These are phyloP conservation scores for Corylus avellana DNA, from an alignment of 306 rosid species.

Conservation along the genomic window DNA sequence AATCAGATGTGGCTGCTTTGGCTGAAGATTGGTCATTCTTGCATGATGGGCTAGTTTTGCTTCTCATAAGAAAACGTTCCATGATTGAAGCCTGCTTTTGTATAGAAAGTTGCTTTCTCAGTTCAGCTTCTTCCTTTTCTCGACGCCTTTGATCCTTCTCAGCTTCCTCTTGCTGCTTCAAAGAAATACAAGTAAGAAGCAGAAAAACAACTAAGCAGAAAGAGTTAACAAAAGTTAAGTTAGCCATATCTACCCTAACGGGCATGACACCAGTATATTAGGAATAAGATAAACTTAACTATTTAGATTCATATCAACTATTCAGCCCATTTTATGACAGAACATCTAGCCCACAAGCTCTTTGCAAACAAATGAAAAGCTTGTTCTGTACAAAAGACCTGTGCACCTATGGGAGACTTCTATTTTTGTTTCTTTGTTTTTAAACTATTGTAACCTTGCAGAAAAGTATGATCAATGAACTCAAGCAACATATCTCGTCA, in stretches of 20 bases:
- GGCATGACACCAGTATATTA: background rate
- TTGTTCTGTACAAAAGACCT: background rate
- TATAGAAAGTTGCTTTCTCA: slow-evolving; percentile 59
- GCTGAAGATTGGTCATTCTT: slow-evolving; percentile 40
- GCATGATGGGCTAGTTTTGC: slow-evolving; percentile 42
- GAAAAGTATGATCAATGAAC: background rate
- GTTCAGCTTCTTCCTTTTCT: slow-evolving; percentile 78
- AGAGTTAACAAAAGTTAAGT: slow-evolving; percentile 12
- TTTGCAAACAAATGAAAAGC: background rate
- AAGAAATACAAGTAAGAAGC: background rate
- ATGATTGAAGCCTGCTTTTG: slow-evolving; percentile 82
- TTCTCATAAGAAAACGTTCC: slow-evolving; percentile 84
- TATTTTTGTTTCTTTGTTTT: background rate
- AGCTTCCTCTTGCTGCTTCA: slow-evolving; percentile 67
- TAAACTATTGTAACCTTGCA: background rate
- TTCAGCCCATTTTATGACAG: background rate
- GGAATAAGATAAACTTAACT: background rate
- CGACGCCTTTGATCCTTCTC: slow-evolving; percentile 72
- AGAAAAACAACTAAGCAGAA: background rate
- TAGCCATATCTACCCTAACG: background rate
- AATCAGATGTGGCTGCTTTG: slow-evolving; percentile 37
- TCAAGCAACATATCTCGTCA: background rate
- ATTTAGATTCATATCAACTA: background rate
- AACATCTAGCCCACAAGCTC: background rate
- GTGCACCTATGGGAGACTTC: background rate